Percentiles rank a stretch among this genome's conserved stretches.
Conservation (phyloP, 108 stramenopile species). For the Pseudonitzschia pungens region DNA sequence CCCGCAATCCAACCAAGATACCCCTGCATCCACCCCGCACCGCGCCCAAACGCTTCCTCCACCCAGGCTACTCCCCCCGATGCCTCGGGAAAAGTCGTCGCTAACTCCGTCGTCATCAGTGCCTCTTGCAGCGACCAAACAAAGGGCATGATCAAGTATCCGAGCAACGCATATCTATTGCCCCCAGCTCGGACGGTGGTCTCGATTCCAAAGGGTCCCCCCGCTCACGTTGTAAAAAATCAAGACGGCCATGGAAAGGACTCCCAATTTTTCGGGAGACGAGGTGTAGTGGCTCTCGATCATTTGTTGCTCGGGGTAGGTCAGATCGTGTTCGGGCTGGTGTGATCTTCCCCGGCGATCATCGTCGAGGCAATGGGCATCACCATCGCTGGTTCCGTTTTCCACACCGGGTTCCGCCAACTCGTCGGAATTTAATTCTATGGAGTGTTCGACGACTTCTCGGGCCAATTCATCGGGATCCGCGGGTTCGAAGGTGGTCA, state of each 20-base stretch:
- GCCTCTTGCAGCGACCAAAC: constrained; percentile 95
- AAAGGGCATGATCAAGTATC: constrained; percentile 77
- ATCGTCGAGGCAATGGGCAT: background rate
- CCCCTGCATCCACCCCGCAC: constrained; percentile 82
- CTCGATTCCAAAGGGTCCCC: constrained; percentile 94
- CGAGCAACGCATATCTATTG: constrained; percentile 83
- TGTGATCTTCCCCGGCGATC: too few species aligned
- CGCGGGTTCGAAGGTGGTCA: constrained; percentile 13
- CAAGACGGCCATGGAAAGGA: constrained; percentile 74
- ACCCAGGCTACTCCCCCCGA: constrained; percentile 91
- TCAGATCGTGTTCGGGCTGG: background rate
- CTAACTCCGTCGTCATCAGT: constrained; percentile 88
- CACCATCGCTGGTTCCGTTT: background rate
- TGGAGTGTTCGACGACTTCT: background rate
- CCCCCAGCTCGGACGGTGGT: constrained; percentile 85
- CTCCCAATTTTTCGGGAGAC: constrained; percentile 29
- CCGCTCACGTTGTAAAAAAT: constrained; percentile 93
- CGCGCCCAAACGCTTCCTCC: constrained; percentile 87
- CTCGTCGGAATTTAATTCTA: background rate
- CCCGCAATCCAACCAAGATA: constrained; percentile 89
- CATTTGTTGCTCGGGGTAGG: background rate
- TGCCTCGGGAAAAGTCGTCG: constrained; percentile 87
- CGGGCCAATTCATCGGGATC: constrained; percentile 16
- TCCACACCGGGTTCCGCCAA: background rate
- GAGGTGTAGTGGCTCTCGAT: constrained; percentile 2